Percentiles rank a stretch among this genome's conserved stretches.
Evolutionary conservation across 2,329 filamentous ascomycete species (phyloP).

Genomic region (Dactylella cylindrospora): DNA sequence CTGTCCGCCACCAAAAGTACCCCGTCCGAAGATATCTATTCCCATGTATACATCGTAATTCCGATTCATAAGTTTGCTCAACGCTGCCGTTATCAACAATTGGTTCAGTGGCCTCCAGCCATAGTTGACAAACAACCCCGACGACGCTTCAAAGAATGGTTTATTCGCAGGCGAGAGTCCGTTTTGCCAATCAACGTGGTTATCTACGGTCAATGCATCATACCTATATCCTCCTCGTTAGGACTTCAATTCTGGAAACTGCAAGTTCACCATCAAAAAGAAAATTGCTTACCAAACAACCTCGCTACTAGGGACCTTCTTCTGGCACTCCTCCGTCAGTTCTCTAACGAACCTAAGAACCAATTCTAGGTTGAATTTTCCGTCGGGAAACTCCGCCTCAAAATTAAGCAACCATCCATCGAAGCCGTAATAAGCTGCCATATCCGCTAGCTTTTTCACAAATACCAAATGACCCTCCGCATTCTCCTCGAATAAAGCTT

Average conservation of each 20-base stretch:
- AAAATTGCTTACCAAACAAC: conserved; percentile 53
- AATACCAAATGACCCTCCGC: conserved; percentile 51
- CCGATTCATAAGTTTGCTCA: conserved; percentile 47
- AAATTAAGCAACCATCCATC: conserved; percentile 57
- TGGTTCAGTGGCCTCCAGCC: conserved; percentile 52
- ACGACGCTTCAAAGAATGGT: conserved; percentile 52
- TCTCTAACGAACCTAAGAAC: conserved; percentile 53
- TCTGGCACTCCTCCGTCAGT: conserved; percentile 50
- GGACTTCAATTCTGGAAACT: not conserved
- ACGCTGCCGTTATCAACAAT: conserved; percentile 47
- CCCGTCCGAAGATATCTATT: conserved; percentile 57
- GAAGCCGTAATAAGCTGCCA: conserved; percentile 54
- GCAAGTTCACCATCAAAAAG: no score
- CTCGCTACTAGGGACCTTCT: conserved; percentile 46
- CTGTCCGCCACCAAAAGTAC: conserved; percentile 49
- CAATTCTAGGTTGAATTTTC: conserved; percentile 49
- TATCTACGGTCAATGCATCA: conserved; percentile 54
- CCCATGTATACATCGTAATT: conserved; percentile 52
- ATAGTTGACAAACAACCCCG: conserved; percentile 55
- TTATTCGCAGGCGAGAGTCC: conserved; percentile 53
- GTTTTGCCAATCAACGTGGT: conserved; percentile 55
- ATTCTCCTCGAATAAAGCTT: conserved; percentile 49
- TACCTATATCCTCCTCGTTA: conserved; percentile 51
- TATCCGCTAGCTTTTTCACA: conserved; percentile 52
- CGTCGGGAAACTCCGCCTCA: conserved; percentile 53